Percentiles rank a stretch among this genome's conserved stretches.
Evolutionary conservation across 306 rosid species (phyloP).

Genomic region (Castanea sativa): DNA sequence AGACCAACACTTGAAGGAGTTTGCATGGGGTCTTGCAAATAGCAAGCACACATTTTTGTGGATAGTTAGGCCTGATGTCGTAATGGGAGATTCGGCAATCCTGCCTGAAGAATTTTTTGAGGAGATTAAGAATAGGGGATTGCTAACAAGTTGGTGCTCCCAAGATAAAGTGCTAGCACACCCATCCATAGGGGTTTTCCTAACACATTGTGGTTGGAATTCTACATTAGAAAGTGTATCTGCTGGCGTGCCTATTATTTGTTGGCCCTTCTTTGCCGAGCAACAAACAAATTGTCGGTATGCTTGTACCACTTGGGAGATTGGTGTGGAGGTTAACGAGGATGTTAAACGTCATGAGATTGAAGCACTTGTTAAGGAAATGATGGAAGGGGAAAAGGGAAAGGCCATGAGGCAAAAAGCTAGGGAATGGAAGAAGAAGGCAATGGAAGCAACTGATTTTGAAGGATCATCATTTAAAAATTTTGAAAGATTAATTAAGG

Average conservation of each 20-base stretch:
- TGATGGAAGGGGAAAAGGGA: constrained; percentile 30
- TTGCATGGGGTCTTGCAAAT: constrained; percentile 45
- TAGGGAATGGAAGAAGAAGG: constrained; percentile 26
- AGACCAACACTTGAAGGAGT: constrained; percentile 19
- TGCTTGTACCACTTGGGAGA: constrained; percentile 25
- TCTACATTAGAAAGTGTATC: constrained; percentile 24
- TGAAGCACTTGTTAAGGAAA: constrained; percentile 25
- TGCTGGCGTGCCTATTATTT: constrained; percentile 35
- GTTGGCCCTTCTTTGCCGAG: constrained; percentile 42
- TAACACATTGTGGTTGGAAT: constrained; percentile 44
- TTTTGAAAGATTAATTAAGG: too few species aligned
- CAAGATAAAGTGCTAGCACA: constrained; percentile 33
- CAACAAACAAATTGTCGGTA: constrained; percentile 30
- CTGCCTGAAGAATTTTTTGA: constrained; percentile 28
- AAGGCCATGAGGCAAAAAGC: constrained; percentile 19
- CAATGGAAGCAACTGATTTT: neutral
- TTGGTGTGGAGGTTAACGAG: constrained; percentile 28
- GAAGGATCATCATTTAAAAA: too few species aligned
- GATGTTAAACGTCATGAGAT: constrained; percentile 29
- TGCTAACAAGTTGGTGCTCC: constrained; percentile 31
- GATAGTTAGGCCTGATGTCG: constrained; percentile 37
- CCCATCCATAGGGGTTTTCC: constrained; percentile 33
- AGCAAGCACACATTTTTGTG: constrained; percentile 35
- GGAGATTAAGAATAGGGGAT: constrained; percentile 28
- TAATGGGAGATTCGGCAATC: neutral